Base-by-base conservation (phyloP, 495 filamentous ascomycete species). In the Hypoxylon cercidicola region DNA sequence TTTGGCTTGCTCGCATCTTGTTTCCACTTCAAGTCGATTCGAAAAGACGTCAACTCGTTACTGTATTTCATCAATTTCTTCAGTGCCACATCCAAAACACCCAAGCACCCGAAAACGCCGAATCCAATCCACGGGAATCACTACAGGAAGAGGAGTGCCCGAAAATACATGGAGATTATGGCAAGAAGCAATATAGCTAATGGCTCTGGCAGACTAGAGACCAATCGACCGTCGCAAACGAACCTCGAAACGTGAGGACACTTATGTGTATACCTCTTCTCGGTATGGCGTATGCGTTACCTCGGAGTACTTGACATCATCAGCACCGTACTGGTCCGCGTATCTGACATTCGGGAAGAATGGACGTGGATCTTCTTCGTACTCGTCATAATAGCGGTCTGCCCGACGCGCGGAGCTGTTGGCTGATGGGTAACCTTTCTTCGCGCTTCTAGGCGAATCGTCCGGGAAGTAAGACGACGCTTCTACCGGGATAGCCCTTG, bases 21-120 rank as follows among this genome's bases (percentile, higher is more conserved):
- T 48, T 52, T 62, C 48, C 58, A 40, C 60, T 57, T 32, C 32
- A 52, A 58, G 34, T 47, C 28, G 21, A 16, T 52, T 44, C 21
- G 43, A 28, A 40, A 66, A 62, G 39, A 65, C 68, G 62, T 71
- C 64, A 73, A 61, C 53, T 73, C 71, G 71, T 73, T 73, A 73
- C 71, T 73, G 68, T 62, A 71, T 71, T 62, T 71, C 71, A 56
- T 62, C 23, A 47, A 62, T 73, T 73, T 62, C 55, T 68, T 54
- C 28, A 50, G 13, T 41, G 53, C 39, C 39, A 43, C 60, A 56
- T 51, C 59, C 35, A 53, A 51, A 62, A 53, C 35, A 16, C 59
- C 51, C 39, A 50, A 57, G 9, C 63, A 57, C 18, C 58, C 55
- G 6, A 51, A 45, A 73, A 71, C 68, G 64, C 68, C 71, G 39